Evolutionary conservation across 306 rosid genomes (phyloP).

Genomic region (Rosa chinensis): DNA sequence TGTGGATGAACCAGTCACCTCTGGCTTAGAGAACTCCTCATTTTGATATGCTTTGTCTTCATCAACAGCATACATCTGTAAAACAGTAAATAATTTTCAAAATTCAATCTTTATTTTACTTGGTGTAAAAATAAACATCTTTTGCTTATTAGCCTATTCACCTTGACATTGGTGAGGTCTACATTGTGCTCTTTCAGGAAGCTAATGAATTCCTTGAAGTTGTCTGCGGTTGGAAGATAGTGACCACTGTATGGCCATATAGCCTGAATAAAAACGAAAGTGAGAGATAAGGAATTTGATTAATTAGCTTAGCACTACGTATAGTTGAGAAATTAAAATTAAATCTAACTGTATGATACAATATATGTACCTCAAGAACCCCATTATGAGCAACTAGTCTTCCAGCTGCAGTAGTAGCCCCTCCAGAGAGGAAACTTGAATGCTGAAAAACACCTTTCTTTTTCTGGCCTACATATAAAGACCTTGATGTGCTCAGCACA

Average conservation of each 20-base stretch:
- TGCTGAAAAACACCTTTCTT: constrained; percentile 54
- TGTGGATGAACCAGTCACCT: constrained; percentile 2
- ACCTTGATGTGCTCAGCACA: constrained; percentile 55
- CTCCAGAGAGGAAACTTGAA: constrained; percentile 52
- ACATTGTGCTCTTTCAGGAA: constrained; percentile 43
- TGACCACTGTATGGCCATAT: constrained; percentile 60
- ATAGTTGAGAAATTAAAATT: background rate
- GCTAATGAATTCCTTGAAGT: constrained; percentile 41
- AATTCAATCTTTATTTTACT: too few relatives aligned
- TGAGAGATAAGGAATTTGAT: background rate
- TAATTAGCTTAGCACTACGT: background rate
- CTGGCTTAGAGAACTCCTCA: constrained; percentile 9
- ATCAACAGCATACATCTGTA: constrained; percentile 39
- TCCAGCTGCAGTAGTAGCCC: constrained; percentile 49
- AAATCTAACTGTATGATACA: background rate
- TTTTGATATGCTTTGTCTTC: constrained; percentile 29
- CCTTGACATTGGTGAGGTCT: constrained; percentile 46
- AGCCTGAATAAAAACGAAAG: constrained; percentile 24
- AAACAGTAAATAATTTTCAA: background rate
- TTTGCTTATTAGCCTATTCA: constrained; percentile 3
- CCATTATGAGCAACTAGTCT: constrained; percentile 44
- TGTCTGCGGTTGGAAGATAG: constrained; percentile 55
- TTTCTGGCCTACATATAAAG: constrained; percentile 49
- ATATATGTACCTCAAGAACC: constrained; percentile 36
- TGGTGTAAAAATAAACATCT: background rate